phyloP scores from a whole-genome alignment of 495 filamentous ascomycete genomes.

The Daldinia bambusicola region DNA sequence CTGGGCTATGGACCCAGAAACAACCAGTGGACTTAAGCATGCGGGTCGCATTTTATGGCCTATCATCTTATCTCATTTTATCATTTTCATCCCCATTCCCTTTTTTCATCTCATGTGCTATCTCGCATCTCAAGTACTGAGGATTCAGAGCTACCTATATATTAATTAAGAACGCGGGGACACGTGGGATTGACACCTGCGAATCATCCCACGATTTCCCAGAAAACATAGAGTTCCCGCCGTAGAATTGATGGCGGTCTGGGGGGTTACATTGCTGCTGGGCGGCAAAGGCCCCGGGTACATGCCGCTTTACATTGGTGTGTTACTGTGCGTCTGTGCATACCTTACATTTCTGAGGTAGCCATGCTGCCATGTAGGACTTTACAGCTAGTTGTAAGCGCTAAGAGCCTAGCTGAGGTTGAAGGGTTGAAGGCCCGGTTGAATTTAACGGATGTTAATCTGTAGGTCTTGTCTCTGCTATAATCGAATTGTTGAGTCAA shows the following conservation, averaged over 20 bases:
- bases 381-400: conserved; percentile 29
- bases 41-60: conserved; percentile 28
- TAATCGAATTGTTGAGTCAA: background rate
- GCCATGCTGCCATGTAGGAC: background rate
- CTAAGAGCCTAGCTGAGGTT: conserved; percentile 35
- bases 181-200: conserved; percentile 39
- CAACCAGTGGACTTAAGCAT: conserved; percentile 8
- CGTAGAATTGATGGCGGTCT: conserved; percentile 25
- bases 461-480: background rate
- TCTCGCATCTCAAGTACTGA: background rate
- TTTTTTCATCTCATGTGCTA: background rate
- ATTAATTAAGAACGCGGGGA: conserved; percentile 15
- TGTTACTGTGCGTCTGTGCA: conserved; percentile 3
- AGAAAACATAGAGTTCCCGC: conserved; percentile 19
- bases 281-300: conserved; percentile 34
- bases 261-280: conserved; percentile 42
- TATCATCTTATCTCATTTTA: conserved; percentile 8
- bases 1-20: background rate
- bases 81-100: background rate
- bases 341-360: too few species aligned
- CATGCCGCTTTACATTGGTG: conserved; percentile 27
- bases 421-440: conserved; percentile 13
- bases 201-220: conserved; percentile 37
- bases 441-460: background rate
- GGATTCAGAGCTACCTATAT: background rate